Evolutionary conservation across 2,329 filamentous ascomycete species (phyloP), one percentile per base, ranked within the genome.

Genomic region (Phialophora expanda): DNA sequence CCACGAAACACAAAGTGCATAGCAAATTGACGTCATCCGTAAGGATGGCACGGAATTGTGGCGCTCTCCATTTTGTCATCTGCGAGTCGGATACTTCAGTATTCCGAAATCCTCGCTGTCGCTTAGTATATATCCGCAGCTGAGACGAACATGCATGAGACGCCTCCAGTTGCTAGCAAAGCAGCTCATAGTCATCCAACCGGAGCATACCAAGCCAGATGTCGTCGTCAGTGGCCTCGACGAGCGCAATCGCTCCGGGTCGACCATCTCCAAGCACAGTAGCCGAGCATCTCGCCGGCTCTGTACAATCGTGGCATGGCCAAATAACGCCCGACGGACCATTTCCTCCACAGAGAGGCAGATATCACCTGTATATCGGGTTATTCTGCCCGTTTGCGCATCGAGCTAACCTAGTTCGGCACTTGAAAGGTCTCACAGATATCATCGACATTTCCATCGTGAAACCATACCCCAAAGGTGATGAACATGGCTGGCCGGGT

Each of bases 371-470:
- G 1, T 86, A 85, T 70, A 82, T 86, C 48, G 83, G 86, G 22
- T 81, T 88, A 30, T 89, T 89, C 77, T 89, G 87, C 71, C 87
- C 87, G 2, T 89, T 88, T 69, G 86, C 87, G 1, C 87, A 89
- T 72, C 82, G 87, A 11, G 83, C 76, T 17, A 87, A 87, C 70
- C 76, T 89, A 11, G 79, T 86, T 8, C 80, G 86, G 4, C 80
- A 86, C 56, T 78, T 89, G 56, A 87, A 87, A 72, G 84, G 84
- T 38, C 80, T 89, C 2, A 78, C 83, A 38, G 75, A 81, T 11
- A 77, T 84, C 41, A 83, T 89, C 51, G 67, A 69, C 51, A 72
- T 87, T 22, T 86, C 84, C 0, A 78, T 89, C 3, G 86, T 90
- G 1, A 85, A 85, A 69, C 84, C 88, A 0, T 90, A 90, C 67